Conservation (phyloP, 805 yeast species). For the Wickerhamia fluorescens region DNA sequence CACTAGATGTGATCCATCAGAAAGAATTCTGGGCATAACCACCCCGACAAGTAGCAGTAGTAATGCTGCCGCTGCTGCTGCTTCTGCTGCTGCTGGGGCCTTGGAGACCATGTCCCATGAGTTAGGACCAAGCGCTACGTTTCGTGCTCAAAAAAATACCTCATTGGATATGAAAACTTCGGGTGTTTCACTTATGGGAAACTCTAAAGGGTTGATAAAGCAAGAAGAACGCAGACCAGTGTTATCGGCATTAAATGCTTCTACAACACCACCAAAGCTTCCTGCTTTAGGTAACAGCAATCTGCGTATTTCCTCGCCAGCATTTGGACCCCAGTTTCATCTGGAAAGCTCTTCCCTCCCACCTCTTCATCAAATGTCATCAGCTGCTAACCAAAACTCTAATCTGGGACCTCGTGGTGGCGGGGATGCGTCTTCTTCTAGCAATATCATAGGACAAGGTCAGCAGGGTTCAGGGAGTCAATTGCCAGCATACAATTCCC, state of each 20-base stretch:
- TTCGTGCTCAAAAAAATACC: constrained; percentile 13
- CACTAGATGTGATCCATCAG: constrained; percentile 20
- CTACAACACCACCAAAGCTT: constrained; percentile 19
- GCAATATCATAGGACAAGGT: background rate
- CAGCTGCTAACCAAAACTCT: background rate
- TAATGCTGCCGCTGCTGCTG: constrained; percentile 4
- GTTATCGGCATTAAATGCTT: background rate
- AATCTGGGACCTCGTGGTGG: background rate
- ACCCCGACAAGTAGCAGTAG: constrained; percentile 1
- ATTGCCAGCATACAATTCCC: constrained; percentile 5
- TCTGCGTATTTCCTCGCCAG: constrained; percentile 29
- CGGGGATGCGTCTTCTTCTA: background rate
- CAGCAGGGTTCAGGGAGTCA: background rate
- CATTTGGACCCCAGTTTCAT: constrained; percentile 40
- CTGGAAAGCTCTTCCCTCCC: constrained; percentile 12
- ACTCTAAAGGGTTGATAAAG: constrained; percentile 7
- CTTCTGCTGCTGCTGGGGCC: constrained; percentile 32
- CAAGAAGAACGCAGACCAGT: constrained; percentile 7
- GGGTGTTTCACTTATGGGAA: constrained; percentile 31
- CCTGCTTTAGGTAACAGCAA: constrained; percentile 22
- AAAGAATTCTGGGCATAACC: background rate
- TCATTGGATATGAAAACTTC: constrained; percentile 8
- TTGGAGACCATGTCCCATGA: constrained; percentile 39
- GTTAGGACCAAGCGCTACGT: constrained; percentile 38
- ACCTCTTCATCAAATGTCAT: constrained; percentile 19